Base-by-base conservation (phyloP, 306 rosid species). In the Prunus armeniaca region DNA sequence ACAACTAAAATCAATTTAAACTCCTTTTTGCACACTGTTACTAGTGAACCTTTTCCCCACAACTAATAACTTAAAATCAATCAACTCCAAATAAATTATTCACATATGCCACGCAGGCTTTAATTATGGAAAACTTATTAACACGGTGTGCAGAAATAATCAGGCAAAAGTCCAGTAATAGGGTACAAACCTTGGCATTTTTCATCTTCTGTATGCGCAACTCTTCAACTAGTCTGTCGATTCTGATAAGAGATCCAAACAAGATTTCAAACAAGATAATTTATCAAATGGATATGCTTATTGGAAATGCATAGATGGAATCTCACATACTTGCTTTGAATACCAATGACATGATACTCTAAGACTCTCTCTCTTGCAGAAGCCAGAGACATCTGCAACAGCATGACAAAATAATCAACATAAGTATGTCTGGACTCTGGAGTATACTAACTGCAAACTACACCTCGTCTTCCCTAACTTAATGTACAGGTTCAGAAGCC, bases 321-420 rank as follows among this genome's bases (percentile, higher is more conserved):
- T 25, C n/a, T 18, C 64, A 63, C 50, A 9, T 60, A 72, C 82
- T 68, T 54, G 54, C 45, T 74, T 78, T 67, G 64, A 65, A 73
- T 28, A n/a, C 32, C 8, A 49, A 62, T 43, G 52, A 78, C 79
- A 6, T 32, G 73, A 54, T 76, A 66, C 54, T 82, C 79, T 38
- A 78, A 71, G 69, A 68, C 67, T 69, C 57, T 67, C 64, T 78
- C 85, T 64, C 73, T 82, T 62, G 67, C 54, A 62, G 76, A 51
- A 46, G 76, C 69, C 30, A 41, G 49, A 61, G 43, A 62, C 18
- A 68, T 45, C 85, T 82, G 79, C 34, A 60, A 51, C 54, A 25
- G 32, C 13, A 28, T 27, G 45, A 73, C 38, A 73, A 12, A 14
- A 32, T 24, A 71, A 22, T 12, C 65, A 22, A 65, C 2, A 12